Evolutionary conservation across 768 basidiomycete genomes (phyloP).

Genomic region (Podaxis sp.): DNA sequence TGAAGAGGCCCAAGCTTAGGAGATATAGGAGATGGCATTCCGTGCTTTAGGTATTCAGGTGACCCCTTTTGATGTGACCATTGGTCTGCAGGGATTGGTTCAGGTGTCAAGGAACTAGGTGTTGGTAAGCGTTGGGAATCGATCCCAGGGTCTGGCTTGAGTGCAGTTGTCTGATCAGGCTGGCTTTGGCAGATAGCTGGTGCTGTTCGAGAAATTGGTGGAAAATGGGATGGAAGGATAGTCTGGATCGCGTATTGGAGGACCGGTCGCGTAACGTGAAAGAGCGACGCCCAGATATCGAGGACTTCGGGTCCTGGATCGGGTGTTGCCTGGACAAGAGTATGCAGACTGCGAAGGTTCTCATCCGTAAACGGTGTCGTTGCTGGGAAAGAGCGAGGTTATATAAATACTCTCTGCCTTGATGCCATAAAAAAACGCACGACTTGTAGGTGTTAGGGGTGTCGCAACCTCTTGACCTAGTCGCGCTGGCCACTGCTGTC

Average conservation of each 20-base stretch:
- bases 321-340: constrained; percentile 4
- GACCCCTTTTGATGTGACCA: not conserved
- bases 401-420: not conserved
- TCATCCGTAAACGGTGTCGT: not conserved
- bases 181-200: not conserved
- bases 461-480: not conserved
- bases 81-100: not conserved
- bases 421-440: not conserved
- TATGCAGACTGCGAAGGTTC: constrained; percentile 6
- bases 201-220: not conserved
- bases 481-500: not conserved
- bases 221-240: not conserved
- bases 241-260: constrained; percentile 2
- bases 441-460: not conserved
- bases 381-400: not conserved
- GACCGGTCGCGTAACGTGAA: not conserved
- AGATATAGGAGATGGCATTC: not conserved
- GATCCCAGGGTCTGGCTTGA: not conserved
- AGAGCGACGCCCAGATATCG: constrained; percentile 5
- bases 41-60: not conserved
- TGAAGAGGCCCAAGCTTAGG: not conserved
- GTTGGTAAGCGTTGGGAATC: constrained; percentile 19
- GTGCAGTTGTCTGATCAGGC: not conserved
- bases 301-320: constrained; percentile 5
- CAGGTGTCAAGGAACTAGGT: constrained; percentile 18